Evolutionary conservation across 139 green algal species (phyloP).

Genomic region (Zygnema circumcarinatum): DNA sequence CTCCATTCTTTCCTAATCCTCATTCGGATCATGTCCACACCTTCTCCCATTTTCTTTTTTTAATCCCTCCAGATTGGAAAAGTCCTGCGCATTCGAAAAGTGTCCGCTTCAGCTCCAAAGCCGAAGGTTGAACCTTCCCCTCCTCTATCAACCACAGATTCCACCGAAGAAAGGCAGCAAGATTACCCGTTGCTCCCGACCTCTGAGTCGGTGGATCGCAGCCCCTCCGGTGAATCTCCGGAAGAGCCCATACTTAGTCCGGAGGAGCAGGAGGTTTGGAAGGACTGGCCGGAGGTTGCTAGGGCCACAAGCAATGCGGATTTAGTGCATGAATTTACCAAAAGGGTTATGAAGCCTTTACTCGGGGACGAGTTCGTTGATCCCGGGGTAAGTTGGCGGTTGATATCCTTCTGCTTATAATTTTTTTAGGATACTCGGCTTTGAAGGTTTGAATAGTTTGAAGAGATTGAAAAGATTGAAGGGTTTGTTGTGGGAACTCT

Average conservation of each 20-base stretch:
- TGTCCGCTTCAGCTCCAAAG: slow-evolving; percentile 44
- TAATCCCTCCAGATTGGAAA: slow-evolving; percentile 34
- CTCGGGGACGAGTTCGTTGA: neutral
- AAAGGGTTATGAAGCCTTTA: neutral
- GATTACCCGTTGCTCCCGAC: neutral
- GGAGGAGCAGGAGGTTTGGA: neutral
- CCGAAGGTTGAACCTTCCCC: too few relatives aligned
- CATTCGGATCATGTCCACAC: slow-evolving; percentile 17
- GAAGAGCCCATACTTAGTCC: neutral
- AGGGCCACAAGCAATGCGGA: neutral
- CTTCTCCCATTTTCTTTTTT: neutral
- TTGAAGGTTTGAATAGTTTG: too few relatives aligned
- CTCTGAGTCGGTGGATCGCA: neutral
- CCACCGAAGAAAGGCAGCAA: neutral
- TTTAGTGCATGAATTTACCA: neutral
- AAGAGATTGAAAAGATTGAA: too few relatives aligned
- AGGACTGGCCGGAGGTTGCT: neutral
- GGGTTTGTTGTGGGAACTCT: too few relatives aligned
- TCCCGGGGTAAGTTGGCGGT: neutral
- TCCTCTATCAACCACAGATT: slow-evolving; percentile 45
- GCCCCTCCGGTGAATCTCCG: neutral
- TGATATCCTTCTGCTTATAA: too few relatives aligned
- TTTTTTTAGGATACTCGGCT: too few relatives aligned
- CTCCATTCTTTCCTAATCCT: neutral
- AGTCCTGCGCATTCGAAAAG: neutral